Base-by-base conservation (phyloP, 129 eudicot genomes). In the Arctium lappa region DNA sequence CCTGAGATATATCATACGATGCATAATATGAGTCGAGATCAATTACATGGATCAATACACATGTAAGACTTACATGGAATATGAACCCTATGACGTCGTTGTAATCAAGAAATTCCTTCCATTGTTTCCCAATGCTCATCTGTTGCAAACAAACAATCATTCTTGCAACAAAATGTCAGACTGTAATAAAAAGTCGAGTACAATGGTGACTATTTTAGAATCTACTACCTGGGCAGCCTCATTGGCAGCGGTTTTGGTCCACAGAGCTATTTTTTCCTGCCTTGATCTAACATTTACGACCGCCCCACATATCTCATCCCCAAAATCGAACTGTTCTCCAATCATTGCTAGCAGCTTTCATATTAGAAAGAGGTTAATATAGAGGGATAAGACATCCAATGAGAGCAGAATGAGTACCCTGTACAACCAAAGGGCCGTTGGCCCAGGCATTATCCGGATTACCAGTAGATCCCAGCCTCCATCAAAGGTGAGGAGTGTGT, bases 211-310 rank as follows among this genome's bases (percentile, higher is more conserved):
- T 16, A 9, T 9, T 29, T 48, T 30, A 15, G 56, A 30, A 44
- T 48, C 11, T 50, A 48, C 18, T 80, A 95, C 99, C 99, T 95
- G 99, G 80, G 97, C 97, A 73, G 88, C 77, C 89, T 95, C 97
- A 89, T 91, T 91, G 22, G 99, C 89, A 85, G 99, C 99, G 86
- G 89, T 93, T 85, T 90, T 95, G 46, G 99, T 95, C 99, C 99
- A 95, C 34, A 95, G 8, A 44, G 97, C 77, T 79, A 95, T 90
- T 76, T 93, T 91, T 12, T 94, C 98, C 72, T 87, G 92, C 91
- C 88, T 91, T 53, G 81, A 71, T 74, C 99, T 87, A 11, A 95
- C 95, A 85, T 90, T 95, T 27, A 93, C 95, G 50, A 95, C 99
- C 10, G 94, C 98, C 78, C 99, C 99, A 86, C 99, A 95, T 30